These are phyloP conservation scores for Stagonosporopsis chrysanthemi DNA, from an alignment of 2,329 filamentous ascomycete species.

Conservation along the genomic window DNA sequence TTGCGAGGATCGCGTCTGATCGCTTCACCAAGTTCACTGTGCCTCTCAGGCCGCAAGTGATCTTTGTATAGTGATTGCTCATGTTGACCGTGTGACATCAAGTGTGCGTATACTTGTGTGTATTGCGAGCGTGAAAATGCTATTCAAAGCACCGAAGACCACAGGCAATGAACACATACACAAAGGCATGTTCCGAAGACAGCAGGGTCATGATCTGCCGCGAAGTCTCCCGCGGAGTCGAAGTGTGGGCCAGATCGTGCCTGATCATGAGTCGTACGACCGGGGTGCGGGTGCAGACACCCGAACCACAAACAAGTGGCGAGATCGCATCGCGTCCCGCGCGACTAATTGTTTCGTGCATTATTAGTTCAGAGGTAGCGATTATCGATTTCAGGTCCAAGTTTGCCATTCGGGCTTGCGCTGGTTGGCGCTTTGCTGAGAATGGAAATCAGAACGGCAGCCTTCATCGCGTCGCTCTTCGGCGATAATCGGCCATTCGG, in stretches of 20 bases:
- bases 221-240: background rate
- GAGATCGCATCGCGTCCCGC: background rate
- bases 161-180: no score
- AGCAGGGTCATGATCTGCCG: background rate
- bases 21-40: no score
- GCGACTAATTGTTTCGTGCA: background rate
- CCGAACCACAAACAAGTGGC: background rate
- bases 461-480: constrained; percentile 4
- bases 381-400: constrained; percentile 11
- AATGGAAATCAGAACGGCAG: background rate
- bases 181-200: background rate
- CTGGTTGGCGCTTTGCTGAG: constrained; percentile 2
- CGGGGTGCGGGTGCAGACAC: background rate
- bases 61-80: no score
- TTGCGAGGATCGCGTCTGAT: background rate
- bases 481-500: constrained; percentile 9
- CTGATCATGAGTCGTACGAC: background rate
- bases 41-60: no score
- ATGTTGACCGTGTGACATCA: no score
- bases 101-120: no score
- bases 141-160: no score
- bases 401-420: constrained; percentile 21
- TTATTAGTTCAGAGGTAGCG: background rate
- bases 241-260: background rate
- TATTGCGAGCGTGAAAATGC: no score